Percentiles rank a stretch among this genome's conserved stretches.
phyloP scores from a whole-genome alignment of 2,329 filamentous ascomycete genomes.

The Geosmithia flava region DNA sequence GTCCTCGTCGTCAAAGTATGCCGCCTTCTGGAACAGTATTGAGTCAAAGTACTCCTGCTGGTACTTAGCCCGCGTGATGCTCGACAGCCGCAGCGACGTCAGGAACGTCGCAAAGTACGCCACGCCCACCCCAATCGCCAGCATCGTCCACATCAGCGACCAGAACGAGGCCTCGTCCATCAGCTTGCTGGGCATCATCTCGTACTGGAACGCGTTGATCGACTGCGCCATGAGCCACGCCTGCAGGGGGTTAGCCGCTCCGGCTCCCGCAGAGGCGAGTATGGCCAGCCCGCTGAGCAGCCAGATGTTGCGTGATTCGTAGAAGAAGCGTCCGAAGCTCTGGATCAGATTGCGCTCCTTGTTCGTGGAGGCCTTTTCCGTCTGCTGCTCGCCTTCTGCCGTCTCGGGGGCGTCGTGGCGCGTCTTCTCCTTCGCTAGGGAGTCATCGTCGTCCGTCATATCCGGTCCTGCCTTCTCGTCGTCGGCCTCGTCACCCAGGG shows the following conservation, averaged over 20 bases:
- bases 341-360: slow-evolving; percentile 29
- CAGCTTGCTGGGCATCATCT: slow-evolving; percentile 12
- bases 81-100: slow-evolving; percentile 30
- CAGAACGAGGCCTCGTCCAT: slow-evolving; percentile 41
- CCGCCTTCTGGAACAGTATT: slow-evolving; percentile 44
- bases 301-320: slow-evolving; percentile 40
- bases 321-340: slow-evolving; percentile 44
- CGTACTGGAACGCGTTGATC: slow-evolving; percentile 34
- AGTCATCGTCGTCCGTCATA: slow-evolving; percentile 26
- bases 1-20: slow-evolving; percentile 48
- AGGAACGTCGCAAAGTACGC: slow-evolving; percentile 33
- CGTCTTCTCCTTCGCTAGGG: slow-evolving; percentile 32
- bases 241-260: slow-evolving; percentile 32
- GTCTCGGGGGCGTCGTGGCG: slow-evolving; percentile 21
- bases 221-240: slow-evolving; percentile 43
- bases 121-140: slow-evolving; percentile 39
- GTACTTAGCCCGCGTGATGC: slow-evolving; percentile 38
- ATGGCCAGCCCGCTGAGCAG: slow-evolving; percentile 36
- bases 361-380: slow-evolving; percentile 9
- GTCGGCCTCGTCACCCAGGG: slow-evolving; percentile 33
- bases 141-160: slow-evolving; percentile 52
- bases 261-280: slow-evolving; percentile 29
- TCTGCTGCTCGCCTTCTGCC: slow-evolving; percentile 8
- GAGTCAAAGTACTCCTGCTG: slow-evolving; percentile 48
- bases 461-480: slow-evolving; percentile 16